Conservation (phyloP, 2,329 filamentous ascomycete species). For the Hymenoscyphus linearis region DNA sequence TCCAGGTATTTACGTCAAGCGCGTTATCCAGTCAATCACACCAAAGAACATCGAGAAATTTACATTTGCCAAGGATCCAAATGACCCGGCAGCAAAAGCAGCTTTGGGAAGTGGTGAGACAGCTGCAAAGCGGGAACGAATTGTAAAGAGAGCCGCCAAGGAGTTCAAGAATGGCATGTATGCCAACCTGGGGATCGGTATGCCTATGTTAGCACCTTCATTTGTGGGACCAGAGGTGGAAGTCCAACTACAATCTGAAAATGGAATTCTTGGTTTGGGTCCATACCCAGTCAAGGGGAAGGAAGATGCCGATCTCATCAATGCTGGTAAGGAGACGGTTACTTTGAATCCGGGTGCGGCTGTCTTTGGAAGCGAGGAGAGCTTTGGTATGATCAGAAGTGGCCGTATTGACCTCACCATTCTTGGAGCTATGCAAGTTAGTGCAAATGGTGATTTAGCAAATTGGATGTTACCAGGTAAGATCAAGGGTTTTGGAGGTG, state of each 20-base stretch:
- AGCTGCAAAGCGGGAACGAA: conserved; percentile 70
- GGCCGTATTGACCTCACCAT: conserved; percentile 86
- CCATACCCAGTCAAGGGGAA: conserved; percentile 67
- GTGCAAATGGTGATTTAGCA: conserved; percentile 57
- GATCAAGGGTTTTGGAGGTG: conserved; percentile 80
- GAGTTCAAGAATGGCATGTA: conserved; percentile 97
- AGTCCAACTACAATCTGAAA: conserved; percentile 77
- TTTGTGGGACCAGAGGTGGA: conserved; percentile 77
- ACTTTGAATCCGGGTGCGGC: conserved; percentile 75
- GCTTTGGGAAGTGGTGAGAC: conserved; percentile 32
- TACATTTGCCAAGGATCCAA: conserved; percentile 62
- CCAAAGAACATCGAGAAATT: conserved; percentile 82
- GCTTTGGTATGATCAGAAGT: conserved; percentile 86
- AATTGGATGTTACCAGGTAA: conserved; percentile 93
- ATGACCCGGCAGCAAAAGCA: conserved; percentile 28
- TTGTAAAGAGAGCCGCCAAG: conserved; percentile 78
- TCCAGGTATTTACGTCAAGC: conserved; percentile 87
- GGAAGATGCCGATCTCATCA: conserved; percentile 86
- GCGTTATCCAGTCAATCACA: conserved; percentile 74
- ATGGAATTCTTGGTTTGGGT: conserved; percentile 71
- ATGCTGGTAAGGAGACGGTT: conserved; percentile 89
- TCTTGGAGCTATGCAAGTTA: conserved; percentile 84
- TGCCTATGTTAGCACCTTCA: conserved; percentile 85
- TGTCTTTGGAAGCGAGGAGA: conserved; percentile 82
- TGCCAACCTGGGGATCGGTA: conserved; percentile 86